phyloP scores from a whole-genome alignment of 2,329 filamentous ascomycete species.

The Claviceps capensis region DNA sequence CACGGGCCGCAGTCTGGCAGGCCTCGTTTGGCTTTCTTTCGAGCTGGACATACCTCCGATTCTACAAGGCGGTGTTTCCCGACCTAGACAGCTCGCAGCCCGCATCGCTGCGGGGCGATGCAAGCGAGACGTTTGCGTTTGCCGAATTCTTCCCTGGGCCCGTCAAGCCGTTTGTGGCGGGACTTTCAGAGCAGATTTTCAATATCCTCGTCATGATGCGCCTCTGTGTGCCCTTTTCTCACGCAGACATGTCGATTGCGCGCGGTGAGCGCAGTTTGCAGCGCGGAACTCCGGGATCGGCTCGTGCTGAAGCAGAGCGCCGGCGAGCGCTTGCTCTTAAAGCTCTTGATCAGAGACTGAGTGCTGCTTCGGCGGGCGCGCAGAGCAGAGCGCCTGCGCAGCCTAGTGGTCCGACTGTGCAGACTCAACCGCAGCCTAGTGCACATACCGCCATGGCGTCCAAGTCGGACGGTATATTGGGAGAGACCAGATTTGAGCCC shows the following conservation, averaged over 20 bases:
- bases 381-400: conserved; percentile 14
- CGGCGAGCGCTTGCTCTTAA: conserved; percentile 79
- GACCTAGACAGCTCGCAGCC: conserved; percentile 51
- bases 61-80: conserved; percentile 69
- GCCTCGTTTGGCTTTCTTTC: conserved; percentile 70
- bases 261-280: conserved; percentile 46
- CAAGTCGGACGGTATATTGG: conserved; percentile 42
- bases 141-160: conserved; percentile 87
- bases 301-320: conserved; percentile 83
- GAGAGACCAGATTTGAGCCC: conserved; percentile 57
- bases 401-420: conserved; percentile 39
- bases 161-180: conserved; percentile 62
- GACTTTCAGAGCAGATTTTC: conserved; percentile 63
- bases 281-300: conserved; percentile 47
- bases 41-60: conserved; percentile 92
- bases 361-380: conserved; percentile 57
- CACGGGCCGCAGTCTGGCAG: conserved; percentile 66
- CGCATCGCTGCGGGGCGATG: conserved; percentile 64
- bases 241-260: conserved; percentile 62
- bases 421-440: conserved; percentile 40
- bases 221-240: conserved; percentile 75
- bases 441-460: conserved; percentile 46
- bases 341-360: conserved; percentile 80
- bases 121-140: conserved; percentile 92
- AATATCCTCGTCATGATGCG: conserved; percentile 58